Percentiles rank a stretch among this genome's conserved stretches.
Conservation (phyloP, 768 basidiomycete species). For the Lyophyllum semitale region DNA sequence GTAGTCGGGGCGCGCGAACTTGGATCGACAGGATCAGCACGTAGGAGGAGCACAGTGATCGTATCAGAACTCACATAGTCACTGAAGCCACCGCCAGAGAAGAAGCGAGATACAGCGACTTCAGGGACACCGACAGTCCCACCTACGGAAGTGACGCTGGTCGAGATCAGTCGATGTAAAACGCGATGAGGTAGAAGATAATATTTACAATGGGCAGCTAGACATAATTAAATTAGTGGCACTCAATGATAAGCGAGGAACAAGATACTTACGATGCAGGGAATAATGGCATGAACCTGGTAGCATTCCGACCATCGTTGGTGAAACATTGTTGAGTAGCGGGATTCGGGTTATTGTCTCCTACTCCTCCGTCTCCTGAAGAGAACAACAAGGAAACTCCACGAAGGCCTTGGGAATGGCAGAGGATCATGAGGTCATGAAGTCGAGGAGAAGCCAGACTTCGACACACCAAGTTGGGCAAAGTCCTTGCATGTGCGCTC, state of each 20-base stretch:
- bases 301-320: slow-evolving; percentile 57
- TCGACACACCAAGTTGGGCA: slow-evolving; percentile 54
- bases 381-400: slow-evolving; percentile 64
- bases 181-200: not conserved
- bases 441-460: not conserved
- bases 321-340: slow-evolving; percentile 53
- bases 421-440: not conserved
- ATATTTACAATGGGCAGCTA: slow-evolving; percentile 50
- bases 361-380: slow-evolving; percentile 69
- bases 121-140: slow-evolving; percentile 60
- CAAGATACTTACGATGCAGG: slow-evolving; percentile 46
- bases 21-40: not conserved
- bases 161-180: not conserved
- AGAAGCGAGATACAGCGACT: slow-evolving; percentile 46
- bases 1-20: slow-evolving; percentile 33
- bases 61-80: slow-evolving; percentile 45
- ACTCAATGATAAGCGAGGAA: slow-evolving; percentile 30
- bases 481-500: slow-evolving; percentile 54
- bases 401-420: slow-evolving; percentile 46
- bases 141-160: slow-evolving; percentile 70
- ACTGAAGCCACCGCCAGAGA: slow-evolving; percentile 78
- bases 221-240: not conserved
- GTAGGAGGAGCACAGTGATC: not conserved
- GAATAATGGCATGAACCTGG: slow-evolving; percentile 56
- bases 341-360: slow-evolving; percentile 55